Base-by-base conservation (phyloP, 2,329 filamentous ascomycete species). In the Epichloe coenophiala region DNA sequence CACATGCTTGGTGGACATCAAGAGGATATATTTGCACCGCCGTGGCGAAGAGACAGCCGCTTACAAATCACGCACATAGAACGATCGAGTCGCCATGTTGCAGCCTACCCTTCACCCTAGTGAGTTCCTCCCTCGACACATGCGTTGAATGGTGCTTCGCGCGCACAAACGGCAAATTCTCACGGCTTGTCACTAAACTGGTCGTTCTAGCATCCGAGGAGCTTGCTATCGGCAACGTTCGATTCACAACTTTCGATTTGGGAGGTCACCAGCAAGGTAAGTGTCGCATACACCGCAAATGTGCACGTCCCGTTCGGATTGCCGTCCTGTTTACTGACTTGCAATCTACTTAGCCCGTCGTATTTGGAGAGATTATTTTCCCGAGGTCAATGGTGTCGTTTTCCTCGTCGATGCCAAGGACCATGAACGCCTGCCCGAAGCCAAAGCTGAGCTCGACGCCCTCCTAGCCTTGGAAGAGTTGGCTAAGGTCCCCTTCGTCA, bases 381-480 rank as follows among this genome's bases (percentile, higher is more conserved):
- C 89, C 61, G 90, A 95, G 74, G 89, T 95, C 57, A 89, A 84
- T 70, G 90, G 91, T 54, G 95, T 97, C 61, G 90, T 98, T 60
- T 98, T 97, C 78, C 84, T 97, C 52, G 88, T 98, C 61, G 93
- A 98, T 63, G 89, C 93, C 63, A 95, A 95, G 74, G 93, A 98
- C 71, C 85, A 88, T 71, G 91, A 97, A 74, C 88, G 93, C 59
- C 87, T 98, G 68, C 68, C 78, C 62, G 93, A 98, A 75, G 86
- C 89, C 65, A 97, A 97, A 76, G 91, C 86, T 61, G 93, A 98
- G 75, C 86, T 98, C 56, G 93, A 98, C 65, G 89, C 87, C 49
- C 85, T 97, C 48, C 79, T 98, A 59, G 83, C 87, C 55, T 96
- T 98, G 91, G 93, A 98, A 73, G 91, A 97, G 67, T 81, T 98